These are phyloP conservation scores for Phaeosphaeria sp. DNA, from an alignment of 2,329 filamentous ascomycete genomes.

Conservation along the genomic window DNA sequence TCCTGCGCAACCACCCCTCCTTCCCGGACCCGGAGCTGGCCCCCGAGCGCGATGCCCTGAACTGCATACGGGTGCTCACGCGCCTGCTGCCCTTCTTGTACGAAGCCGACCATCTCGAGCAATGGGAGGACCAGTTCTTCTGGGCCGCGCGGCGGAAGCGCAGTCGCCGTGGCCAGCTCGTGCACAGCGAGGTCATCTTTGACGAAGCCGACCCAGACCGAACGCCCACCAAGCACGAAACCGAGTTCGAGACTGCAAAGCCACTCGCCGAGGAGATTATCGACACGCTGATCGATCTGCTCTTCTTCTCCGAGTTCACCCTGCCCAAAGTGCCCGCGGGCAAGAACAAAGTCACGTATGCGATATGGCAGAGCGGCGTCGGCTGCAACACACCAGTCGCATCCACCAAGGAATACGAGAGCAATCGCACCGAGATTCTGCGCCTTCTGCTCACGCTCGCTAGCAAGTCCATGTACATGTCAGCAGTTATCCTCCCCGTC, in stretches of 20 bases:
- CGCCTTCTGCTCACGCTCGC: slow-evolving; percentile 84
- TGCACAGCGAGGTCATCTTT: slow-evolving; percentile 77
- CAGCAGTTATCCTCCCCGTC: slow-evolving; percentile 74
- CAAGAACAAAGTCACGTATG: slow-evolving; percentile 83
- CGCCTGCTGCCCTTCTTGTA: slow-evolving; percentile 90
- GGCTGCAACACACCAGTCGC: slow-evolving; percentile 89
- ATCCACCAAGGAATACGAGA: slow-evolving; percentile 91
- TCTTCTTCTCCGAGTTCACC: slow-evolving; percentile 92
- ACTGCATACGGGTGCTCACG: slow-evolving; percentile 91
- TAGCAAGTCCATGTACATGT: slow-evolving; percentile 93
- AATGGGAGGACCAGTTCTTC: slow-evolving; percentile 94
- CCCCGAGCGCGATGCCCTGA: slow-evolving; percentile 84
- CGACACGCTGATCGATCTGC: slow-evolving; percentile 83
- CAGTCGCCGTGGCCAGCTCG: slow-evolving; percentile 49
- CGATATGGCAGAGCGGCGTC: slow-evolving; percentile 98
- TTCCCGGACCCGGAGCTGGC: slow-evolving; percentile 88
- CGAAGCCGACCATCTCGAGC: slow-evolving; percentile 80
- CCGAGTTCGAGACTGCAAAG: slow-evolving; percentile 80
- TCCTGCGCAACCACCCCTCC: slow-evolving; percentile 84
- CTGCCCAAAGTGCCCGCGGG: slow-evolving; percentile 74
- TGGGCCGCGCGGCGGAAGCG: slow-evolving; percentile 78
- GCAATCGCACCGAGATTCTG: slow-evolving; percentile 88
- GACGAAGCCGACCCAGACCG: slow-evolving; percentile 71
- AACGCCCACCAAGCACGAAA: slow-evolving; percentile 52
- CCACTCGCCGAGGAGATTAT: slow-evolving; percentile 92